Evolutionary conservation across 331 rosid genomes (phyloP).

Genomic region (Acacia concinna): DNA sequence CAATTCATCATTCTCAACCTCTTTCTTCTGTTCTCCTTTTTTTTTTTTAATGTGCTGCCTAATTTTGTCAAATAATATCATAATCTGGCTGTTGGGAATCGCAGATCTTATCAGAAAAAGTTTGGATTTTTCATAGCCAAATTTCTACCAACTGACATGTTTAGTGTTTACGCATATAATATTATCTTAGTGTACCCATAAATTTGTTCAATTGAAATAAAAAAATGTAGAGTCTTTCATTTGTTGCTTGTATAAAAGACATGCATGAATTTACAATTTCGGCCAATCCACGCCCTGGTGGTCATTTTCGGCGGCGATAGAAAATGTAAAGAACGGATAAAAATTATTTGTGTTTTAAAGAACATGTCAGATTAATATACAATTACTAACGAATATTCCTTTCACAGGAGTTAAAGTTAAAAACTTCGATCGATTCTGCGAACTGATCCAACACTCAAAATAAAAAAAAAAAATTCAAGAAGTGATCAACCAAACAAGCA

Average conservation of each 20-base stretch:
- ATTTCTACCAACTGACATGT: constrained; percentile 32
- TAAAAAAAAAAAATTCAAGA: constrained; percentile 8
- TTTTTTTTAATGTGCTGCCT: not conserved
- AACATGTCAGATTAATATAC: not conserved
- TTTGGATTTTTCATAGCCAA: constrained; percentile 24
- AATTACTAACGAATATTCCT: not conserved
- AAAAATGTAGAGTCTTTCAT: not conserved
- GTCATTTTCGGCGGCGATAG: not conserved
- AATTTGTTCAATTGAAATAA: not conserved
- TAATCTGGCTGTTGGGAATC: constrained; percentile 28
- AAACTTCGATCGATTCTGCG: not conserved
- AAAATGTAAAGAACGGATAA: not conserved
- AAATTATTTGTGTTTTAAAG: not conserved
- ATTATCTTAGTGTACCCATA: not conserved
- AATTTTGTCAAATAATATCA: constrained; percentile 8
- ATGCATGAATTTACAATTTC: not conserved
- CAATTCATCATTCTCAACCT: constrained; percentile 19
- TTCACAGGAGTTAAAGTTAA: not conserved
- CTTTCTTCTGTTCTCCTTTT: not conserved
- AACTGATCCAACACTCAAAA: not conserved
- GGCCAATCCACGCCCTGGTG: not conserved
- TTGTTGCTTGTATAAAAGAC: not conserved
- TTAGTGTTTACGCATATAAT: not conserved
- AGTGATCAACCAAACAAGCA: constrained; percentile 9
- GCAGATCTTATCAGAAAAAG: constrained; percentile 39